Evolutionary conservation across 306 rosid species (phyloP).

Genomic region (Acmispon strigosus): DNA sequence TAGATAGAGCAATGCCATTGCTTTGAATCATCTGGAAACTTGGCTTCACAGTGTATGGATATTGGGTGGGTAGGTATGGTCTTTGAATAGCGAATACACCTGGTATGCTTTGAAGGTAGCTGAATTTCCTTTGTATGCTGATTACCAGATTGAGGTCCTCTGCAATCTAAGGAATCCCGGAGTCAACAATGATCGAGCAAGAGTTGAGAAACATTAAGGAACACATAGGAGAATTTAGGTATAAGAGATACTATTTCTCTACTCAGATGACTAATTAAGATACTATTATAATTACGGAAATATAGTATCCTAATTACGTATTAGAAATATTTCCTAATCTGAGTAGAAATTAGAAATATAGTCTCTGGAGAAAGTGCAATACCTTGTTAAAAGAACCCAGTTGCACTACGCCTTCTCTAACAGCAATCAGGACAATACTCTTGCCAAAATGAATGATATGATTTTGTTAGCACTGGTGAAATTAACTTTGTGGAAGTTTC

Average conservation of each 20-base stretch:
- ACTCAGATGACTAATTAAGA: too few relatives aligned
- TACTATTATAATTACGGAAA: too few relatives aligned
- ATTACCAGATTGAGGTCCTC: slow-evolving; percentile 73
- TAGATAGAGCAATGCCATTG: slow-evolving; percentile 31
- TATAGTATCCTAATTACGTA: too few relatives aligned
- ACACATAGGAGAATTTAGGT: slow-evolving; percentile 40
- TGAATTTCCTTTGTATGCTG: slow-evolving; percentile 67
- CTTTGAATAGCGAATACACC: slow-evolving; percentile 53
- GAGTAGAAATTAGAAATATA: too few relatives aligned
- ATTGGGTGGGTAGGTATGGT: slow-evolving; percentile 54
- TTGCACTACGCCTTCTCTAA: slow-evolving; percentile 84
- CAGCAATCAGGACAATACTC: slow-evolving; percentile 75
- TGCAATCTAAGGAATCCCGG: slow-evolving; percentile 37
- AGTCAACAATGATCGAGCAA: not conserved
- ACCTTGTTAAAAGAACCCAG: slow-evolving; percentile 83
- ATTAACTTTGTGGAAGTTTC: not conserved
- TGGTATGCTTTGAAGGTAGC: slow-evolving; percentile 73
- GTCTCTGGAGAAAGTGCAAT: not conserved
- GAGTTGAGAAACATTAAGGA: slow-evolving; percentile 1
- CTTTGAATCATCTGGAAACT: slow-evolving; percentile 36
- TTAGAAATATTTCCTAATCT: too few relatives aligned
- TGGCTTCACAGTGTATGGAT: slow-evolving; percentile 52
- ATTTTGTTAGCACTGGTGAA: not conserved
- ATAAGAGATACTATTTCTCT: not conserved
- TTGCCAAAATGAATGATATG: not conserved